Conservation (phyloP, 345 rosid species). For the Brassica cretica region DNA sequence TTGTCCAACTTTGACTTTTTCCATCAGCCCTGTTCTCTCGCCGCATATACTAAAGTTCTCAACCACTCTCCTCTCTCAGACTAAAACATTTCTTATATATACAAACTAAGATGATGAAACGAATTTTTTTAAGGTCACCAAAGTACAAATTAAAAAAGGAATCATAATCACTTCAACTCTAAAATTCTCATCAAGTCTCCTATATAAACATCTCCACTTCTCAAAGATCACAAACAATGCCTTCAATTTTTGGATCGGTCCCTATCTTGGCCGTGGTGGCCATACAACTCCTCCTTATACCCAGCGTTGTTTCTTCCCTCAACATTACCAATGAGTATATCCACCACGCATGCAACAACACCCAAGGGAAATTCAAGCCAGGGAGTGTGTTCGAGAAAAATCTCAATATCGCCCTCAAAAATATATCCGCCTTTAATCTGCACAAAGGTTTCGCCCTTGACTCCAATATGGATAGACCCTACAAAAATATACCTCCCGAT, state of each 20-base stretch:
- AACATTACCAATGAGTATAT: not conserved
- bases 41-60: not conserved
- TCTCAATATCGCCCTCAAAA: not conserved
- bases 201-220: not conserved
- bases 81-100: not conserved
- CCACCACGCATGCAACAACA: not conserved
- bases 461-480: not conserved
- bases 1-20: not conserved
- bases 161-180: not conserved
- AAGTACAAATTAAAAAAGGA: not conserved
- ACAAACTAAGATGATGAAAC: not conserved
- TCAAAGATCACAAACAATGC: not conserved
- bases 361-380: not conserved
- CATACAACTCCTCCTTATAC: not conserved
- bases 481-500: conserved; percentile 18
- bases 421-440: conserved; percentile 41
- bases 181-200: not conserved
- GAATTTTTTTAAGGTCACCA: not conserved
- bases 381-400: not conserved
- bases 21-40: not conserved
- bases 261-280: not conserved
- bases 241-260: not conserved
- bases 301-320: not conserved
- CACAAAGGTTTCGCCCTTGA: conserved; percentile 40
- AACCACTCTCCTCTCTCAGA: not conserved